These are phyloP conservation scores for Ophiostoma sp. DNA, from an alignment of 2,329 filamentous ascomycete species.

Conservation along the genomic window DNA sequence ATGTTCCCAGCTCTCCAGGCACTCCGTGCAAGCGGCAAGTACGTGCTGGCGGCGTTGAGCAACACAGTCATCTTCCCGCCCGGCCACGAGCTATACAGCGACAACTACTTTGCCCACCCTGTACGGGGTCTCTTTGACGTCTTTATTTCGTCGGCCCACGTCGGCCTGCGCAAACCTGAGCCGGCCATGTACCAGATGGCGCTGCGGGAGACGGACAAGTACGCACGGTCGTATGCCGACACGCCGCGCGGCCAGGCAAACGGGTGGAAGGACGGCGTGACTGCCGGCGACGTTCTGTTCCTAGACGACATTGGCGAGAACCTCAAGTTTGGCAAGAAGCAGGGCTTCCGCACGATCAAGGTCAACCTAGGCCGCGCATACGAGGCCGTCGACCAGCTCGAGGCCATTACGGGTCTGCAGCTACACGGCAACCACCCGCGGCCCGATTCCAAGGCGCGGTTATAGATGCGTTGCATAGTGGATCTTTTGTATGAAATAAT, in stretches of 20 bases:
- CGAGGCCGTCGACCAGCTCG: constrained; percentile 80
- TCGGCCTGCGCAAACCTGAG: constrained; percentile 86
- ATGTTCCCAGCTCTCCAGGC: constrained; percentile 80
- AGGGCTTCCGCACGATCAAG: constrained; percentile 81
- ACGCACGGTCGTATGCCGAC: constrained; percentile 54
- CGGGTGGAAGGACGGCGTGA: constrained; percentile 55
- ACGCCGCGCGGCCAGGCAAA: constrained; percentile 41
- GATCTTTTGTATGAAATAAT: background rate
- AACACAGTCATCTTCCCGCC: constrained; percentile 88
- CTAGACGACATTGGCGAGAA: constrained; percentile 95
- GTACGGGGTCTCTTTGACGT: constrained; percentile 75
- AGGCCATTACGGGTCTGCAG: constrained; percentile 68
- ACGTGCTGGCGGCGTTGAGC: constrained; percentile 77
- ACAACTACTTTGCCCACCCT: constrained; percentile 54
- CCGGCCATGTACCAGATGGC: constrained; percentile 76
- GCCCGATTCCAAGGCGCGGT: constrained; percentile 44
- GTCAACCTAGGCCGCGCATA: constrained; percentile 75
- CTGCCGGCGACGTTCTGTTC: constrained; percentile 73
- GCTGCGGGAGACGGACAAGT: constrained; percentile 63
- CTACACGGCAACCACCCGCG: constrained; percentile 58
- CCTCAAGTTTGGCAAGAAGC: constrained; percentile 71
- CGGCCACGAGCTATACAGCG: constrained; percentile 65
- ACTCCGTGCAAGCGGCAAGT: constrained; percentile 63
- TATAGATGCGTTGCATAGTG: constrained; percentile 36
- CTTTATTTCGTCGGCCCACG: constrained; percentile 82